Evolutionary conservation across 225 moss, liverwort and hornwort genomes (phyloP).

Genomic region (Physcomitrellopsis africana): DNA sequence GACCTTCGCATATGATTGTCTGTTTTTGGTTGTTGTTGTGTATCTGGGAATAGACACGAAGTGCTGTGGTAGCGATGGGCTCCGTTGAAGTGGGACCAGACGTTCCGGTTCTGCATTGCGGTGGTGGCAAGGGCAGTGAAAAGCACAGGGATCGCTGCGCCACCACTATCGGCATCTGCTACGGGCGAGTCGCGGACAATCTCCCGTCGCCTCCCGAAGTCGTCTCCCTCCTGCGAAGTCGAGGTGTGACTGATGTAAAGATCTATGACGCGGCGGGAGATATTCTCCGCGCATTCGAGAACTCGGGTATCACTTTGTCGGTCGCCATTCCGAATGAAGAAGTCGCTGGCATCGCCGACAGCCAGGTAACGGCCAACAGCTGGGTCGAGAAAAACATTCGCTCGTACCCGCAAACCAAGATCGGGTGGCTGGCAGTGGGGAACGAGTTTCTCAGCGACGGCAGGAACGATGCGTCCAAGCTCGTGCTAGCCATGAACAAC

Average conservation of each 20-base stretch:
- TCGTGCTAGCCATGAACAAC: conserved; percentile 48
- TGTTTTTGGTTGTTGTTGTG: too few species aligned
- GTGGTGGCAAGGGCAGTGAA: too few species aligned
- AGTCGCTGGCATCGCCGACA: conserved; percentile 22
- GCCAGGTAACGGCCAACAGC: conserved; percentile 35
- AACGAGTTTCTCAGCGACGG: conserved; percentile 46
- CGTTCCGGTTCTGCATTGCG: too few species aligned
- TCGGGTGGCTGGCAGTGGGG: conserved; percentile 54
- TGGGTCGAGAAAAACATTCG: conserved; percentile 66
- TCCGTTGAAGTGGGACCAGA: too few species aligned
- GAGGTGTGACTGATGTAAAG: conserved; percentile 35
- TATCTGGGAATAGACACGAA: too few species aligned
- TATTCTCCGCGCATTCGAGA: conserved; percentile 38
- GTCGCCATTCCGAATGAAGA: conserved; percentile 27
- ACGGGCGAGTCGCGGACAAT: conserved; percentile 28
- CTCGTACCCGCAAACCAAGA: conserved; percentile 28
- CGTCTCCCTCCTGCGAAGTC: conserved; percentile 26
- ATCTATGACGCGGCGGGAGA: conserved; percentile 38
- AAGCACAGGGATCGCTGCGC: too few species aligned
- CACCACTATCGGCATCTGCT: conserved; percentile 27
- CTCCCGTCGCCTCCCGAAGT: conserved; percentile 25
- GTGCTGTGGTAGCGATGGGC: too few species aligned
- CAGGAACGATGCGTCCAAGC: neutral
- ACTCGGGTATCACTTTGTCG: conserved; percentile 38
- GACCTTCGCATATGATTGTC: too few species aligned